A percentile compares a stretch with the other conserved stretches of the same genome.
These are phyloP conservation scores for Diaporthe capsici DNA, from an alignment of 2,329 filamentous ascomycete genomes.

Conservation along the genomic window DNA sequence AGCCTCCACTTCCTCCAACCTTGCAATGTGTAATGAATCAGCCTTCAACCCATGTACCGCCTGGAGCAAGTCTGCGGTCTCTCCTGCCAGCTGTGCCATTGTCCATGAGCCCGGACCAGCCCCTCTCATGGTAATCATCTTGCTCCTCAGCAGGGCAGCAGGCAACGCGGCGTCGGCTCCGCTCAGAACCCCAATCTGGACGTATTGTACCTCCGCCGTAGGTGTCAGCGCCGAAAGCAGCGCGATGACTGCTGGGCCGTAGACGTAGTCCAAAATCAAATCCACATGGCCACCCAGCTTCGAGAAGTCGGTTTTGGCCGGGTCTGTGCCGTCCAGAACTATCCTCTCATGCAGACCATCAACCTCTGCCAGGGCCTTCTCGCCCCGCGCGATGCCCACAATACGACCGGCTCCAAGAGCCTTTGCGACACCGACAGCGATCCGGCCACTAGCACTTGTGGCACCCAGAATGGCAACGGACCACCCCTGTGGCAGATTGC, in stretches of 20 bases:
- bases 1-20: conserved; percentile 31
- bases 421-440: conserved; percentile 63
- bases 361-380: conserved; percentile 56
- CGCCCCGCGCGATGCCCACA: conserved; percentile 64
- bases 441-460: conserved; percentile 64
- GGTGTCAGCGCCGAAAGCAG: conserved; percentile 58
- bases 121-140: conserved; percentile 63
- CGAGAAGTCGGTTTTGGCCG: conserved; percentile 62
- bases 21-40: conserved; percentile 49
- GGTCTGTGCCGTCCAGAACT: conserved; percentile 57
- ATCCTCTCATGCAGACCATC: conserved; percentile 62
- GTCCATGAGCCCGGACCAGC: conserved; percentile 61
- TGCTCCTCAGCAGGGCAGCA: conserved; percentile 60
- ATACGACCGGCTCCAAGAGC: conserved; percentile 63
- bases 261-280: conserved; percentile 71
- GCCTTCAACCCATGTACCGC: conserved; percentile 50
- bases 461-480: conserved; percentile 66
- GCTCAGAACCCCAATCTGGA: conserved; percentile 64
- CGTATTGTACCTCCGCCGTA: conserved; percentile 63
- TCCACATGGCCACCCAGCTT: conserved; percentile 59
- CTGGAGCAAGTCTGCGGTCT: conserved; percentile 49
- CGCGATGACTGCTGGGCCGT: conserved; percentile 60
- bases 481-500: conserved; percentile 56
- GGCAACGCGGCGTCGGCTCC: conserved; percentile 56
- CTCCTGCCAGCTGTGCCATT: conserved; percentile 48